Evolutionary conservation across 306 rosid genomes (phyloP), one percentile per base, ranked within the genome.

Genomic region (Cicer arietinum): DNA sequence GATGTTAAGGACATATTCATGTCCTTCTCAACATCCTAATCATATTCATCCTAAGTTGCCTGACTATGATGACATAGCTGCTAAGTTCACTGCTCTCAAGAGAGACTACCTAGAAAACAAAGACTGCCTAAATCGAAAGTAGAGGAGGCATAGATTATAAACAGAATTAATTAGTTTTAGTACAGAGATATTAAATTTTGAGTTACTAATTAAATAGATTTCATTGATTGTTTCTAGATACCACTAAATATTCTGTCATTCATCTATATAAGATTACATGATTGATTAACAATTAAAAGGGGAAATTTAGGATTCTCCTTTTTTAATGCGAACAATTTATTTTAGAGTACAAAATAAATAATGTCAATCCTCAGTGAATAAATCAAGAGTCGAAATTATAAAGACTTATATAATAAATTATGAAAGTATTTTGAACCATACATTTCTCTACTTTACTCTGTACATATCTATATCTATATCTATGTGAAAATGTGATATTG

Each of bases 1-100:
- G 60, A 80, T 88, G 63, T 73, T 73, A 63, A 71, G 97, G 63
- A 88, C 91, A 39, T 87, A 69, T 56, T 87, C 98, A 17, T 89
- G 84, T 79, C 85, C 88, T 40, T 53, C 77, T 51, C 80, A 62
- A 37, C 53, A 81, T 73, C 96, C 94, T 0, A 83, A 79, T 16
- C 94, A 92, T 83, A 94, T 90, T 62, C 96, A 90, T 84, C 97
- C 94, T 1, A 90, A 88, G 70, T 65, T 92, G 88, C 97, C 97
- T 0, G 90, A 90, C 17, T 90, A 82, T 75, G 94, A 90, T 22
- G 96, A 87, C 57, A 74, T 92, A 67, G 83, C 89, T 62, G 87
- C 90, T 7, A 84, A 67, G 77, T 92, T 90, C 79, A 63, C 22
- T 86, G 91, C 90, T 71, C 86, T 88, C 59, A 92, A 81, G 83